Percentiles rank a stretch among this genome's conserved stretches.
phyloP scores from a whole-genome alignment of 2,329 filamentous ascomycete species.

The Aureobasidium sp. region DNA sequence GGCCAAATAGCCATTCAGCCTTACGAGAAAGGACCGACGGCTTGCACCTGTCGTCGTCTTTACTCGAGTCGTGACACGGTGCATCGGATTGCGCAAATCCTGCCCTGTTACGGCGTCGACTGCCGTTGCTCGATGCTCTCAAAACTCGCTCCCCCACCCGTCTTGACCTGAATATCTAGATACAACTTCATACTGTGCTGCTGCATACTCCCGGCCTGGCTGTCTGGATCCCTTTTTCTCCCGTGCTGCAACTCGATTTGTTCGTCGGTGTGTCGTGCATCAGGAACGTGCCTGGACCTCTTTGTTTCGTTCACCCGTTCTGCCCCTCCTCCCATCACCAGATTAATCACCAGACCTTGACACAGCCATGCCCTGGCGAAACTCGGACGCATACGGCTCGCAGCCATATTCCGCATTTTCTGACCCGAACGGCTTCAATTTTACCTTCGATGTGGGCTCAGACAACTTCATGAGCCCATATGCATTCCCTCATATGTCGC shows the following conservation, averaged over 20 bases:
- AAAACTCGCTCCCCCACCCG: slow-evolving; percentile 7
- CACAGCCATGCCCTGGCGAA: slow-evolving; percentile 6
- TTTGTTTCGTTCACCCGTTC: slow-evolving; percentile 4
- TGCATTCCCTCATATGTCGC: slow-evolving; percentile 15
- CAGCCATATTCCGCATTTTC: slow-evolving; percentile 11
- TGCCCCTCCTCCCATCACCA: slow-evolving; percentile 9
- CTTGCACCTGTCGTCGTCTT: background rate
- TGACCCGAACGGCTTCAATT: slow-evolving; percentile 12
- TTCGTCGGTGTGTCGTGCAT: slow-evolving; percentile 2
- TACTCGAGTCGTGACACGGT: slow-evolving; percentile 9
- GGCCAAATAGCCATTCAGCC: slow-evolving; percentile 6
- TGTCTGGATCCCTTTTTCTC: background rate
- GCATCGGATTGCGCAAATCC: slow-evolving; percentile 8
- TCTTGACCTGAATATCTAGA: background rate
- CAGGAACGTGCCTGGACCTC: background rate
- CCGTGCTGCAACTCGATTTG: background rate
- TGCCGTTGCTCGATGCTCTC: slow-evolving; percentile 9
- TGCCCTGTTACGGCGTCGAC: slow-evolving; percentile 9
- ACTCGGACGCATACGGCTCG: slow-evolving; percentile 12
- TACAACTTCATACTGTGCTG: background rate
- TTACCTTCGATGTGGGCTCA: slow-evolving; percentile 10
- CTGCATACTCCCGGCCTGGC: slow-evolving; percentile 1
- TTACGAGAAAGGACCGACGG: slow-evolving; percentile 15
- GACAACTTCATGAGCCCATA: slow-evolving; percentile 13
- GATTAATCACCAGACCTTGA: slow-evolving; percentile 13